Conservation (phyloP, 768 basidiomycete species). For the Tulasnella sp. region DNA sequence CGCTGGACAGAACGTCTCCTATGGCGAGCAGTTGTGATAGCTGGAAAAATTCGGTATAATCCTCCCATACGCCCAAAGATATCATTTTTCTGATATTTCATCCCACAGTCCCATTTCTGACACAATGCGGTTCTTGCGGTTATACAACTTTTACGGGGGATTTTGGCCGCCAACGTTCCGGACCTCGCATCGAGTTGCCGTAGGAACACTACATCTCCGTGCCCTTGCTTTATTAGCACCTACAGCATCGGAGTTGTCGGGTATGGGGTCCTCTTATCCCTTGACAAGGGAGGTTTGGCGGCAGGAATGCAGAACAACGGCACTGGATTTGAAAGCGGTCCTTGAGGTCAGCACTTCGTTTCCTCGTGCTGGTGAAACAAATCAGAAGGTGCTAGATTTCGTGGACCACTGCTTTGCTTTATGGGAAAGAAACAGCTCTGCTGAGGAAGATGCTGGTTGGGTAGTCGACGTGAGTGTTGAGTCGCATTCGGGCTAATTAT, state of each 20-base stretch:
- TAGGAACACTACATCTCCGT: constrained; percentile 58
- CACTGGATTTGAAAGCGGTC: constrained; percentile 57
- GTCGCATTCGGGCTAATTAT: not conserved
- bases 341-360: constrained; percentile 59
- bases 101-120: constrained; percentile 15
- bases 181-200: constrained; percentile 55
- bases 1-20: constrained; percentile 71
- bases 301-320: constrained; percentile 47
- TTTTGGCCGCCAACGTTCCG: constrained; percentile 75
- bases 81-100: not conserved
- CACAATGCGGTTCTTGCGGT: constrained; percentile 23
- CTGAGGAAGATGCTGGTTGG: constrained; percentile 56
- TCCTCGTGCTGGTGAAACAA: constrained; percentile 68
- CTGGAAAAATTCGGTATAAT: constrained; percentile 26
- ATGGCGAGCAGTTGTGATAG: constrained; percentile 64
- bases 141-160: constrained; percentile 26
- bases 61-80: not conserved
- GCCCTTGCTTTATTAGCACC: constrained; percentile 39
- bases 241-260: constrained; percentile 10
- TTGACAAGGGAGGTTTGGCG: constrained; percentile 38
- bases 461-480: constrained; percentile 60
- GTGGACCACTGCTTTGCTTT: constrained; percentile 65
- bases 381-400: constrained; percentile 69
- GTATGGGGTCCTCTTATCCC: not conserved
- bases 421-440: constrained; percentile 63